Evolutionary conservation across 2,329 filamentous ascomycete species (phyloP).

Genomic region (Neonectria coccinea): DNA sequence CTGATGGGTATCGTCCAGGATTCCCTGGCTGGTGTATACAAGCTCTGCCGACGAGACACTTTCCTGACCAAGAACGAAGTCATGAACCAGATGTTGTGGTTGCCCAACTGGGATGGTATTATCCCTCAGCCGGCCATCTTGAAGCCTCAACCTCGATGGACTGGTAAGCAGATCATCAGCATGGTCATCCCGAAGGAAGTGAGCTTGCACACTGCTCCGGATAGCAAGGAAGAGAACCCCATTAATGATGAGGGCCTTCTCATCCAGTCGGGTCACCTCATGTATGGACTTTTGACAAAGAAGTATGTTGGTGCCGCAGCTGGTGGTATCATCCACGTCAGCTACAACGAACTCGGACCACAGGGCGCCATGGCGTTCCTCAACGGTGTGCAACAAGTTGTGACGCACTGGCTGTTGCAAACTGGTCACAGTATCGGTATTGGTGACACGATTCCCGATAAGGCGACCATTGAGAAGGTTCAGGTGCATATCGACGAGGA

Average conservation of each 20-base stretch:
- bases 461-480: slow-evolving; percentile 84
- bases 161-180: slow-evolving; percentile 96
- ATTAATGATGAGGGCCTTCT: slow-evolving; percentile 82
- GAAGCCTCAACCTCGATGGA: slow-evolving; percentile 94
- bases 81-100: slow-evolving; percentile 98
- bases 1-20: slow-evolving; percentile 99
- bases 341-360: slow-evolving; percentile 93
- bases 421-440: slow-evolving; percentile 98
- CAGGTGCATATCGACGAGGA: slow-evolving; percentile 83
- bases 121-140: slow-evolving; percentile 94
- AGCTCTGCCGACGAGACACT: slow-evolving; percentile 91
- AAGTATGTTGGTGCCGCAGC: slow-evolving; percentile 91
- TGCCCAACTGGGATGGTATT: slow-evolving; percentile 96
- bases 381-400: slow-evolving; percentile 92
- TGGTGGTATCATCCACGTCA: slow-evolving; percentile 93
- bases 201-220: slow-evolving; percentile 76
- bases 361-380: slow-evolving; percentile 93
- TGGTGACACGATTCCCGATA: slow-evolving; percentile 95
- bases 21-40: slow-evolving; percentile 95
- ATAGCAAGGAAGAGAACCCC: slow-evolving; percentile 70
- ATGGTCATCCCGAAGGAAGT: slow-evolving; percentile 90
- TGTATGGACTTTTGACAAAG: slow-evolving; percentile 93
- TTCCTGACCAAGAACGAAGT: slow-evolving; percentile 92
- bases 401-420: slow-evolving; percentile 97
- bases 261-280: slow-evolving; percentile 86